Conservation (phyloP, 148 eudicot species). For the Simmondsia chinensis region DNA sequence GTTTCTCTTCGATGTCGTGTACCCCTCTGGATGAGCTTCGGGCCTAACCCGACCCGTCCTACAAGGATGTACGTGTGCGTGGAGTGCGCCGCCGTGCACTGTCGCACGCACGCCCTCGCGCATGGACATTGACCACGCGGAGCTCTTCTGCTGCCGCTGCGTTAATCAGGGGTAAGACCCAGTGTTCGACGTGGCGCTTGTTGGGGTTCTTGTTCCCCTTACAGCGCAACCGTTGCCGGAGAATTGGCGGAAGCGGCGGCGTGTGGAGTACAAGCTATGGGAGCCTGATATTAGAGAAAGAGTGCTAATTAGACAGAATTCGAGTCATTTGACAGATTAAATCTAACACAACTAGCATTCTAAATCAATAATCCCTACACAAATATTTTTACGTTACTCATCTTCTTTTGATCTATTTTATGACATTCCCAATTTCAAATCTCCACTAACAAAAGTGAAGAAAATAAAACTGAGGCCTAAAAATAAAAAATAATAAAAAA, state of each 20-base stretch:
- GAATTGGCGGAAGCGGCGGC: slow-evolving; percentile 49
- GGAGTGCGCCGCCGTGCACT: slow-evolving; percentile 44
- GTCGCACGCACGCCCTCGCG: slow-evolving; percentile 34
- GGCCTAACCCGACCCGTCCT: slow-evolving; percentile 27
- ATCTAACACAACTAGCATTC: too few species aligned
- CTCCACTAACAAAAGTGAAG: too few species aligned
- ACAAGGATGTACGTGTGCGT: slow-evolving; percentile 50
- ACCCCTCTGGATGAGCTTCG: slow-evolving; percentile 41
- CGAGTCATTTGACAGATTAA: slow-evolving; percentile 22
- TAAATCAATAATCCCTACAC: too few species aligned
- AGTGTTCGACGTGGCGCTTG: slow-evolving; percentile 49
- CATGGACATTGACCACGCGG: slow-evolving; percentile 63
- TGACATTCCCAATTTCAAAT: too few species aligned
- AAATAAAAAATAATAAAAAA: too few species aligned
- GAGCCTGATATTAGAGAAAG: slow-evolving; percentile 35
- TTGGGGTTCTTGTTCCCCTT: slow-evolving; percentile 13
- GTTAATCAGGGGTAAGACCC: slow-evolving; percentile 52
- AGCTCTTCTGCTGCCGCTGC: slow-evolving; percentile 60
- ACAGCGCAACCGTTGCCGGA: slow-evolving; percentile 18
- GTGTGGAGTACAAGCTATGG: slow-evolving; percentile 62
- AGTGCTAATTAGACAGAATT: slow-evolving; percentile 22
- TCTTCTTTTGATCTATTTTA: too few species aligned
- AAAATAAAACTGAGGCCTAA: too few species aligned
- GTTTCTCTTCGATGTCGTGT: slow-evolving; percentile 20
- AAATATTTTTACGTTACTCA: too few species aligned